phyloP scores from a whole-genome alignment of 1,284 basidiomycete genomes.

The Microbotryomycetes sp. region DNA sequence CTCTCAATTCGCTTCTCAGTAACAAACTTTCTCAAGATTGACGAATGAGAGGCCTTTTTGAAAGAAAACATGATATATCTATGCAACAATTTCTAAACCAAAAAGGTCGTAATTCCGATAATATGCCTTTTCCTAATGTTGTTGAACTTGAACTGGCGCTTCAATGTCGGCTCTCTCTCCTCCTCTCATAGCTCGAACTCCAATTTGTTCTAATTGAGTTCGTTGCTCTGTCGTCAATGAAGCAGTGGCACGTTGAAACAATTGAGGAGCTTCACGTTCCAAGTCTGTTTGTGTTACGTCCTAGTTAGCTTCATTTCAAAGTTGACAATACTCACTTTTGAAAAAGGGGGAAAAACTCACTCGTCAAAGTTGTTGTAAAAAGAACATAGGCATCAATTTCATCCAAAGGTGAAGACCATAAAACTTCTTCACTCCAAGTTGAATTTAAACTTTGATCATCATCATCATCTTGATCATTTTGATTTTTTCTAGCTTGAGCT shows the following conservation, averaged over 20 bases:
- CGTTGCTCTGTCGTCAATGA: background rate
- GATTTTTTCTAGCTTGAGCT: background rate
- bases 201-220: background rate
- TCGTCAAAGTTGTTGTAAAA: constrained; percentile 32
- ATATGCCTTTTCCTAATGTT: too few relatives aligned
- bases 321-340: background rate
- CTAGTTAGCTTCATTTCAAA: too few relatives aligned
- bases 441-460: constrained; percentile 29
- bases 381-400: constrained; percentile 36
- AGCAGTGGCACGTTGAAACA: background rate
- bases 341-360: constrained; percentile 2
- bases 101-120: too few relatives aligned
- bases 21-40: background rate
- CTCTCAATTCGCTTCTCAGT: background rate
- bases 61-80: too few relatives aligned
- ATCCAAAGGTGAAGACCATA: constrained; percentile 39
- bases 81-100: too few relatives aligned
- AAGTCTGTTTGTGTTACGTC: too few relatives aligned
- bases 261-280: background rate
- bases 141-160: background rate
- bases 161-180: constrained; percentile 1
- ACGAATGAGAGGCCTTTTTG: background rate
- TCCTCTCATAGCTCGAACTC: background rate
- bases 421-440: constrained; percentile 37
- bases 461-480: constrained; percentile 14